Conservation (phyloP, 805 yeast species). For the Kodamaea nitidulidarum region DNA sequence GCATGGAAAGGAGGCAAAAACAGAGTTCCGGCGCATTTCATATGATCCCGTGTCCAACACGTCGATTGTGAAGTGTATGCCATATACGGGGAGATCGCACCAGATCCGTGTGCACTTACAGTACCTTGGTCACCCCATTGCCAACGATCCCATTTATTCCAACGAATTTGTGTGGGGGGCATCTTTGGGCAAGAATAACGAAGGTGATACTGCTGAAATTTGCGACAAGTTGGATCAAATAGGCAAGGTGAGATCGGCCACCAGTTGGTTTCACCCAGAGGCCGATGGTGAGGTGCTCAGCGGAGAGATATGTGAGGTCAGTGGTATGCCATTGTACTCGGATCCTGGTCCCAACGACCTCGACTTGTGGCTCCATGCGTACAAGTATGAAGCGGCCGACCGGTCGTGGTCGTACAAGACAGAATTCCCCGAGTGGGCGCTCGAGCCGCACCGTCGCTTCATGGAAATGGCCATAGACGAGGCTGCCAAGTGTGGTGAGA, state of each 20-base stretch:
- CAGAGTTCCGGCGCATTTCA: conserved; percentile 63
- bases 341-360: conserved; percentile 90
- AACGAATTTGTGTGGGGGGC: conserved; percentile 79
- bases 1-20: conserved; percentile 68
- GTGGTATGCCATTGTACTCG: conserved; percentile 68
- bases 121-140: conserved; percentile 62
- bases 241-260: conserved; percentile 67
- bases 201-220: conserved; percentile 47
- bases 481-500: conserved; percentile 77
- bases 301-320: conserved; percentile 57
- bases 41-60: conserved; percentile 54
- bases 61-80: conserved; percentile 77
- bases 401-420: conserved; percentile 71
- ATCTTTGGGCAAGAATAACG: conserved; percentile 58
- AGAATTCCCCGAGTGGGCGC: conserved; percentile 80
- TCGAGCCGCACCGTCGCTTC: conserved; percentile 49
- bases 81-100: conserved; percentile 91
- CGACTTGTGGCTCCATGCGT: conserved; percentile 89
- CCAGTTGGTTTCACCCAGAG: conserved; percentile 62
- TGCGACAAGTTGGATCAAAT: conserved; percentile 50
- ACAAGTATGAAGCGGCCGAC: conserved; percentile 60
- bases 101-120: conserved; percentile 93
- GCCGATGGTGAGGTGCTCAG: conserved; percentile 63
- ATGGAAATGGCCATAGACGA: conserved; percentile 76
- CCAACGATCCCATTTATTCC: conserved; percentile 72